Conservation (phyloP, 1,284 basidiomycete genomes). For the Rhodotorula mucilaginosa region DNA sequence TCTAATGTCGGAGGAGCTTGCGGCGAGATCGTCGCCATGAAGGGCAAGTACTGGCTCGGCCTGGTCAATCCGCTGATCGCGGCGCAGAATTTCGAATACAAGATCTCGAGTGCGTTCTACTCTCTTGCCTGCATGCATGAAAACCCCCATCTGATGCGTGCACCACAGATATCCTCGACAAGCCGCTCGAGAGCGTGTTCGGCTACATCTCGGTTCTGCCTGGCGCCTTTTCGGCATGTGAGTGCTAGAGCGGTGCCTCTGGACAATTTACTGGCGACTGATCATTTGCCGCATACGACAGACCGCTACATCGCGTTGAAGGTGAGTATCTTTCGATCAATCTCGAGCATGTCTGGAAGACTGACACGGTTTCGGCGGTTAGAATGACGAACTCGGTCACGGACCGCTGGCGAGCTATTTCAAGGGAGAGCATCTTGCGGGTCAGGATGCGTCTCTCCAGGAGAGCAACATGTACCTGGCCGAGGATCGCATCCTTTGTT, state of each 20-base stretch:
- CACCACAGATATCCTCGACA: constrained; percentile 72
- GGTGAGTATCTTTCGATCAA: constrained; percentile 49
- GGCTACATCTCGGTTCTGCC: constrained; percentile 70
- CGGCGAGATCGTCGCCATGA: constrained; percentile 90
- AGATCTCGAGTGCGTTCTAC: constrained; percentile 51
- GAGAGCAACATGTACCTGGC: constrained; percentile 56
- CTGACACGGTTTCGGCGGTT: neutral
- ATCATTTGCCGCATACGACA: constrained; percentile 45
- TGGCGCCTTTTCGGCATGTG: constrained; percentile 86
- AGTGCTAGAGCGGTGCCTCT: constrained; percentile 48
- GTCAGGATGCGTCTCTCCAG: constrained; percentile 59
- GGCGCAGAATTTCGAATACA: constrained; percentile 86
- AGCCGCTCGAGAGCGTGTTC: constrained; percentile 86
- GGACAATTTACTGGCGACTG: neutral
- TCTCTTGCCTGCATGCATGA: neutral
- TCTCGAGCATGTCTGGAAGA: rapidly evolving
- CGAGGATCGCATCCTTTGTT: constrained; percentile 86
- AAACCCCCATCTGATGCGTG: neutral
- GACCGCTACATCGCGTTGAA: constrained; percentile 72
- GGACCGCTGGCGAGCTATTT: constrained; percentile 95
- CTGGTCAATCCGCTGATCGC: constrained; percentile 61
- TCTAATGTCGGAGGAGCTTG: constrained; percentile 85
- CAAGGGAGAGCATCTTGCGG: constrained; percentile 81
- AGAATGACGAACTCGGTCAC: constrained; percentile 74
- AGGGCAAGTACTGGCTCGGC: constrained; percentile 75